These are phyloP conservation scores for Apophysomyces variabilis DNA, from an alignment of 371 early-diverging fungal genomes.

Conservation along the genomic window DNA sequence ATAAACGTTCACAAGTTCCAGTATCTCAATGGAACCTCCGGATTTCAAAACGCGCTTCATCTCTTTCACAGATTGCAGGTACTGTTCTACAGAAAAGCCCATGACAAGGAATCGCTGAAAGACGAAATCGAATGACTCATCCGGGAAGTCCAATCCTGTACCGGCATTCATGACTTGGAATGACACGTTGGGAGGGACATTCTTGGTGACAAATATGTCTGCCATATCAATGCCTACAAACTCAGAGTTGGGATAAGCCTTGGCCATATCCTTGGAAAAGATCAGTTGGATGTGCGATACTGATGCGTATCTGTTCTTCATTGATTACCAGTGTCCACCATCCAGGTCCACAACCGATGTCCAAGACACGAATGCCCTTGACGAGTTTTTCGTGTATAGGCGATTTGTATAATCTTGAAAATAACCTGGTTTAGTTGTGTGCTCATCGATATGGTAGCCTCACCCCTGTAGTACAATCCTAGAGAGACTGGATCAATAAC, in stretches of 20 bases:
- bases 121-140: constrained; percentile 47
- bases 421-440: neutral
- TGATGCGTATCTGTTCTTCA: neutral
- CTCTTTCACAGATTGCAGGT: constrained; percentile 34
- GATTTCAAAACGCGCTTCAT: constrained; percentile 48
- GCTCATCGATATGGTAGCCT: neutral
- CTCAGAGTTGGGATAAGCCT: constrained; percentile 43
- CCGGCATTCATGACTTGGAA: constrained; percentile 42
- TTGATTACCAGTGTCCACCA: constrained; percentile 45
- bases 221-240: constrained; percentile 55
- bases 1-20: constrained; percentile 47
- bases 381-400: constrained; percentile 44
- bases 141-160: constrained; percentile 36
- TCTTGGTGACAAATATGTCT: constrained; percentile 32
- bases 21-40: constrained; percentile 42
- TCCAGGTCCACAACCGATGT: constrained; percentile 56
- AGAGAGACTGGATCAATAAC: neutral
- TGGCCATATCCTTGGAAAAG: constrained; percentile 47
- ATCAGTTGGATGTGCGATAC: neutral
- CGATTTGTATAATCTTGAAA: constrained; percentile 35
- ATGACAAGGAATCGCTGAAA: constrained; percentile 54
- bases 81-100: constrained; percentile 43
- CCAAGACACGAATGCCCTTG: constrained; percentile 44
- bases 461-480: neutral
- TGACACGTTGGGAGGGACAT: constrained; percentile 35